phyloP scores from a whole-genome alignment of 129 eudicot genomes.

The Tagetes patula region DNA sequence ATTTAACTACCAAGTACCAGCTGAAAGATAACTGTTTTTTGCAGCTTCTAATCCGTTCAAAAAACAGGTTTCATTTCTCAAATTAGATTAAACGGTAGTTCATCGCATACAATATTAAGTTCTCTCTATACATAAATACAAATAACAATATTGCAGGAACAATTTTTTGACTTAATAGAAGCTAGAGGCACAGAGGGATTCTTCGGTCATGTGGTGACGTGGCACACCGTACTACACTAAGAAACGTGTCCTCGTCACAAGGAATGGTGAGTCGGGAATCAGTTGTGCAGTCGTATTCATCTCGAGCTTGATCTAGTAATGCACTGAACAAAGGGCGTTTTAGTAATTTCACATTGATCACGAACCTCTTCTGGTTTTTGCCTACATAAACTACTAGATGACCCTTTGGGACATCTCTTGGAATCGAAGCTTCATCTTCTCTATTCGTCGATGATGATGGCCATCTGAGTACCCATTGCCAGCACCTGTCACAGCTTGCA shows the following conservation, averaged over 20 bases:
- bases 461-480: slow-evolving; percentile 45
- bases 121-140: slow-evolving; percentile 38
- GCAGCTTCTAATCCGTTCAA: slow-evolving; percentile 27
- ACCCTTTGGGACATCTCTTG: slow-evolving; percentile 56
- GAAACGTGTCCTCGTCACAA: slow-evolving; percentile 47
- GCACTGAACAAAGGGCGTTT: slow-evolving; percentile 54
- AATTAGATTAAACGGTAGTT: slow-evolving; percentile 20
- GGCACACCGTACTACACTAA: slow-evolving; percentile 46
- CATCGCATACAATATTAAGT: slow-evolving; percentile 35
- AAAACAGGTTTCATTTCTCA: slow-evolving; percentile 24
- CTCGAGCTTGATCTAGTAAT: slow-evolving; percentile 51
- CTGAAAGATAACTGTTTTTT: slow-evolving; percentile 6
- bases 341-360: slow-evolving; percentile 48
- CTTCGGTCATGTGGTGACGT: slow-evolving; percentile 42
- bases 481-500: slow-evolving; percentile 33
- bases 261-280: slow-evolving; percentile 47
- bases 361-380: slow-evolving; percentile 43
- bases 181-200: slow-evolving; percentile 46
- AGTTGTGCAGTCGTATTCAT: slow-evolving; percentile 44
- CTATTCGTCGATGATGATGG: slow-evolving; percentile 33
- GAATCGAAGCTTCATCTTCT: slow-evolving; percentile 42
- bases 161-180: background rate
- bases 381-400: slow-evolving; percentile 60
- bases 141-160: slow-evolving; percentile 34
- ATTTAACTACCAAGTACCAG: slow-evolving; percentile 9